Base-by-base conservation (phyloP, 2,329 filamentous ascomycete species). In the Passalora sequoiae region DNA sequence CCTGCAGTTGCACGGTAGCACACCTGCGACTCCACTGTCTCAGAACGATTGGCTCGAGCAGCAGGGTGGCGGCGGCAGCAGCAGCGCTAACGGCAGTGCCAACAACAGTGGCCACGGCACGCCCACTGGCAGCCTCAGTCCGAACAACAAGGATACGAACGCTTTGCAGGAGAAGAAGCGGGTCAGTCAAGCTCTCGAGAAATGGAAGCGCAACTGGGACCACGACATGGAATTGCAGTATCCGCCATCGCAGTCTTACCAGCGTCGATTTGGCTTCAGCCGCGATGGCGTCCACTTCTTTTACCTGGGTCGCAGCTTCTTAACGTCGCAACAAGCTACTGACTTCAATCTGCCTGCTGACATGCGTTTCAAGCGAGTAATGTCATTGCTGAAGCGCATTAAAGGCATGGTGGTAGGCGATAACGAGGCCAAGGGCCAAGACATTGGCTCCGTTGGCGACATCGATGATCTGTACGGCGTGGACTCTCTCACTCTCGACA, bases 141-240 rank as follows among this genome's bases (percentile, higher is more conserved):
- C 63, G 22, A 65, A 73, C 17, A 43, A 29, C 35, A 36, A 30
- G 67, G 72, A 29, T 65, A 66, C 76, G 42, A 20, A 17, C 15
- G 65, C 67, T 3, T 67, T 77, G 39, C 69, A 69, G 32, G 72
- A 72, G 25, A 67, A 71, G 50, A 67, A 69, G 47, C 63, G 66
- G 4, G 68, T 71, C 15, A 69, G 66, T 38, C 65, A 63, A 35
- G 81, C 81, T 12, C 69, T 88, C 29, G 78, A 82, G 50, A 83
- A 84, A 56, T 87, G 84, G 76, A 87, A 87, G 65, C 70, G 69
- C 13, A 76, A 74, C 48, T 87, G 84, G 83, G 83, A 87, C 59
- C 66, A 71, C 44, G 84, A 88, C 55, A 81, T 85, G 69, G 70
- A 74, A 9, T 67, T 75, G 27, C 83, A 88, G 58, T 87, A 86